phyloP scores from a whole-genome alignment of 495 filamentous ascomycete species.

The Neurospora intermedia region DNA sequence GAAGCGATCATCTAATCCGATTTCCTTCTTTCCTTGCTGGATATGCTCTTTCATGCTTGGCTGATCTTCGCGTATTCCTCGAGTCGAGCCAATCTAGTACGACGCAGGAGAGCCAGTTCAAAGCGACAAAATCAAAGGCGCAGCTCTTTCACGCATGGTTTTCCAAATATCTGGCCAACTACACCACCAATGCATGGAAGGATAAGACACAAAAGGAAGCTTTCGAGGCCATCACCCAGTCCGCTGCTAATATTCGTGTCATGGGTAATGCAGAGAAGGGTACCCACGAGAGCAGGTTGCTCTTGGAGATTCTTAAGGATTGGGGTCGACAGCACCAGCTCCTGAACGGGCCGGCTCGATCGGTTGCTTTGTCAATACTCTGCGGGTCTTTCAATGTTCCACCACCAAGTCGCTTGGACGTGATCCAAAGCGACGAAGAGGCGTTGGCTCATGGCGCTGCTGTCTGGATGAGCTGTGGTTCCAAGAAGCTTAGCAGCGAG shows the following conservation, averaged over 20 bases:
- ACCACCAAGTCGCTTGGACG: conserved; percentile 43
- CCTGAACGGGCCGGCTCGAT: conserved; percentile 54
- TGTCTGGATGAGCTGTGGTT: conserved; percentile 64
- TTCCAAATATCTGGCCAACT: conserved; percentile 45
- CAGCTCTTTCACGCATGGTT: conserved; percentile 65
- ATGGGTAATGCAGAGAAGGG: conserved; percentile 49
- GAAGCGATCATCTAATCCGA: conserved; percentile 50
- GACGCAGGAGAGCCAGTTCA: conserved; percentile 67
- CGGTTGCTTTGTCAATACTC: conserved; percentile 62
- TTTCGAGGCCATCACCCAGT: conserved; percentile 53
- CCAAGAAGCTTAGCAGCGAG: conserved; percentile 45
- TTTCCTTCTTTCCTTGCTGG: conserved; percentile 69
- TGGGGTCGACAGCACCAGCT: conserved; percentile 48
- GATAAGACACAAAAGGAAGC: conserved; percentile 34
- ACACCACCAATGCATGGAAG: conserved; percentile 39
- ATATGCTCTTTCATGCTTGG: conserved; percentile 61
- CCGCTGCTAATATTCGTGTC: conserved; percentile 47
- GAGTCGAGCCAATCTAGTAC: conserved; percentile 54
- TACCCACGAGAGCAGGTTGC: conserved; percentile 58
- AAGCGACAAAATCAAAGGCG: conserved; percentile 54
- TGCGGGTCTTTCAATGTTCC: conserved; percentile 59
- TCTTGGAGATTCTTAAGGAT: conserved; percentile 66
- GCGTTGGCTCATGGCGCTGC: conserved; percentile 49
- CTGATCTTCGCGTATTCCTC: conserved; percentile 64
- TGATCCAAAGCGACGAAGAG: conserved; percentile 50